Evolutionary conservation across 2,329 filamentous ascomycete genomes (phyloP).

Genomic region (Clonostachys rhizophaga): DNA sequence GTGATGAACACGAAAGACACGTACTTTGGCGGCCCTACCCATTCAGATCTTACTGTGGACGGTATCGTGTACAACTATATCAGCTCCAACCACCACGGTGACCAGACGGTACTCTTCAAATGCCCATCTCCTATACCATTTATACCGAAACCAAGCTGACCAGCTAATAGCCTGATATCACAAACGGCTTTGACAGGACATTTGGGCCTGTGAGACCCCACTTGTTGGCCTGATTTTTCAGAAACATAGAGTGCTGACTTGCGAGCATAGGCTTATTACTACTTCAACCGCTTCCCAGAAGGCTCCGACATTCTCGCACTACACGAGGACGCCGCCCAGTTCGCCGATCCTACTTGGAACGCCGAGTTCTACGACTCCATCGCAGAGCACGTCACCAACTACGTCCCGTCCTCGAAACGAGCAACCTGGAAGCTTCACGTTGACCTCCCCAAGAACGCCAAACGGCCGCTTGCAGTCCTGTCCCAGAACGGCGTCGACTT

Average conservation of each 20-base stretch:
- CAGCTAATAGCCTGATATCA: slow-evolving; percentile 47
- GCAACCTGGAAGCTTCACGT: slow-evolving; percentile 45
- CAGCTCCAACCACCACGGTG: slow-evolving; percentile 59
- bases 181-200: slow-evolving; percentile 58
- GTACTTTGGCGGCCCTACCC: slow-evolving; percentile 56
- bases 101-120: slow-evolving; percentile 31
- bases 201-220: slow-evolving; percentile 42
- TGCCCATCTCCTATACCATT: no score
- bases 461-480: slow-evolving; percentile 50
- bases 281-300: slow-evolving; percentile 52
- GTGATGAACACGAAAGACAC: slow-evolving; percentile 62
- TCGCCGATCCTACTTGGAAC: slow-evolving; percentile 49
- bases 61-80: slow-evolving; percentile 63
- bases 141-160: no score
- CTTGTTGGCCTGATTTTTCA: no score
- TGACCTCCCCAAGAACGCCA: slow-evolving; percentile 43
- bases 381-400: slow-evolving; percentile 52
- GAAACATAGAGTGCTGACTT: no score
- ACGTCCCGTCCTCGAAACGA: slow-evolving; percentile 45
- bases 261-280: slow-evolving; percentile 40
- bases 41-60: slow-evolving; percentile 60
- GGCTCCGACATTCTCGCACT: slow-evolving; percentile 39
- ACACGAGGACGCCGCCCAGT: slow-evolving; percentile 46
- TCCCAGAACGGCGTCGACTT: slow-evolving; percentile 22
- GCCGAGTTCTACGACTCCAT: slow-evolving; percentile 60